These are phyloP conservation scores for Pulicaria dysenterica DNA, from an alignment of 129 eudicot genomes.

Conservation along the genomic window DNA sequence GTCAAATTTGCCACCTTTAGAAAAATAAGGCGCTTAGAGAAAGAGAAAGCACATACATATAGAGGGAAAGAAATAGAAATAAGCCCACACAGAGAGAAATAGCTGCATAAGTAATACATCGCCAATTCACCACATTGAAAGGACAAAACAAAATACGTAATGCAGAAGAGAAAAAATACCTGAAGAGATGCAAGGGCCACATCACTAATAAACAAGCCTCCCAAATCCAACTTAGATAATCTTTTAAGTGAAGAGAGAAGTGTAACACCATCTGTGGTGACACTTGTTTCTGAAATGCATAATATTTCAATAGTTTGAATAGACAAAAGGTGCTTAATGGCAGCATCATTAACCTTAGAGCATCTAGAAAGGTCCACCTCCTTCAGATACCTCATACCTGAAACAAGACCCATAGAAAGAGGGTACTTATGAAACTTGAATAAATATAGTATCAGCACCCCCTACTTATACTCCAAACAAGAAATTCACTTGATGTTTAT, in stretches of 20 bases:
- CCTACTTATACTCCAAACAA: slow-evolving; percentile 6
- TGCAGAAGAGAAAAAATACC: slow-evolving; percentile 39
- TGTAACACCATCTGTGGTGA: slow-evolving; percentile 66
- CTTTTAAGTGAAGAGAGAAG: slow-evolving; percentile 63
- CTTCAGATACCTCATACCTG: slow-evolving; percentile 70
- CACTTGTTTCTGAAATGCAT: slow-evolving; percentile 77
- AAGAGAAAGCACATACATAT: background rate
- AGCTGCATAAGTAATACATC: background rate
- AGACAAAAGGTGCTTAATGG: slow-evolving; percentile 72
- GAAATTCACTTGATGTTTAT: slow-evolving; percentile 8
- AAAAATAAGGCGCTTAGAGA: background rate
- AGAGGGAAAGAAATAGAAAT: background rate
- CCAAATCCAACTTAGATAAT: slow-evolving; percentile 70
- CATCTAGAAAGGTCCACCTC: slow-evolving; percentile 89
- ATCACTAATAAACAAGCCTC: slow-evolving; percentile 80
- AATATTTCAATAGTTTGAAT: slow-evolving; percentile 61
- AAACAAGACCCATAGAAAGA: slow-evolving; percentile 14
- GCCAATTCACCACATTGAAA: slow-evolving; percentile 10
- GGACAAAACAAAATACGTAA: background rate
- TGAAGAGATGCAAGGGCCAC: slow-evolving; percentile 66
- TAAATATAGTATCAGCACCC: slow-evolving; percentile 22
- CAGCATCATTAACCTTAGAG: slow-evolving; percentile 79
- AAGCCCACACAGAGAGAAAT: background rate
- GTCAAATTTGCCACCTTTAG: background rate
- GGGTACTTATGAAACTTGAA: background rate